Base-by-base conservation (phyloP, 169 alveolate genomes). In the Eimeria praecox region DNA sequence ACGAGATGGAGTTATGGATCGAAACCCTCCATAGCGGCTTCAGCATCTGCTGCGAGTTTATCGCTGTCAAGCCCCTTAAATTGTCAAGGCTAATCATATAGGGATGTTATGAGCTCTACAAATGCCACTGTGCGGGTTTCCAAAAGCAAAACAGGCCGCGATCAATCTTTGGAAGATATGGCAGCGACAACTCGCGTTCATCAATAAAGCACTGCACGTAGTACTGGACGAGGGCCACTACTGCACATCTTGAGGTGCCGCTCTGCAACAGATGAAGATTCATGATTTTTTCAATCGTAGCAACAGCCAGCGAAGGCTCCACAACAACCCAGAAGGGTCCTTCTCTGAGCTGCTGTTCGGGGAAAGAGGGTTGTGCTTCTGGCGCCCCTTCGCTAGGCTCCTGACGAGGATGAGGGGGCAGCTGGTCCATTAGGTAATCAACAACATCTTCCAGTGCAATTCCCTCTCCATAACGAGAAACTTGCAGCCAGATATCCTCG, bases 381-480 rank as follows among this genome's bases (percentile, higher is more conserved):
- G 69, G n/a, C 33, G 16, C 90, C 27, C 6, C 22, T 10, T 30
- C 33, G 16, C 40, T 49, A 30, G 46, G 14, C 24, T 49, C 73
- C 12, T 0, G 40, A 59, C 77, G 2, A 4, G 52, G 42, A 22
- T 38, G 56, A 12, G 40, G 75, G 4, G 56, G 56, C 80, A 54
- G 78, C 92, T 85, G 80, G 3, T 85, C 92, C 92, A 54, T 35
- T 10, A 85, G 27, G 90, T 82, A 82, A n/a, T 52, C 92, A 6
- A 59, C 80, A 6, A 54, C 2, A 35, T 56, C 92, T 8, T 42
- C 78, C 42, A 56, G 6, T 2, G 78, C 38, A 16, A 56, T 10
- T 42, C 69, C 66, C 22, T 5, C 69, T 27, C 62, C 49, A n/a
- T 44, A 30, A 12, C 71, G 49, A 20, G 52, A 30, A 4, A 5